Evolutionary conservation across 345 rosid genomes (phyloP).

Genomic region (Salix koriyanagi): DNA sequence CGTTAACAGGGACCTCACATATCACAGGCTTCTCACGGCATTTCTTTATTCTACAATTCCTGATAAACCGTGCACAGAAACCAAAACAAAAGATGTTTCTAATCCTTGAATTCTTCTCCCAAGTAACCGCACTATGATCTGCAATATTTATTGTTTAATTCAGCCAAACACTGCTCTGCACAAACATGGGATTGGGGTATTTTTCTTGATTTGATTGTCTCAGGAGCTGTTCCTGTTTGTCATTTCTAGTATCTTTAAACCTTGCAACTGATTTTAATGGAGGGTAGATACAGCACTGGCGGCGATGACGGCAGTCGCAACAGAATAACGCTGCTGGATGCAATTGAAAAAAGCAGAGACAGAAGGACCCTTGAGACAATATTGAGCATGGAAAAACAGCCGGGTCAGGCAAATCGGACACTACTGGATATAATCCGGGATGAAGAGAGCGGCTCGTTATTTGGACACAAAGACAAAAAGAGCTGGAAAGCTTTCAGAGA

Average conservation of each 20-base stretch:
- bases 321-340: conserved; percentile 10
- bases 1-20: too few relatives aligned
- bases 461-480: conserved; percentile 49
- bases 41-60: too few relatives aligned
- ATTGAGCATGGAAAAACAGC: not conserved
- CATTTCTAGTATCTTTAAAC: not conserved
- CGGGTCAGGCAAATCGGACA: conserved; percentile 21
- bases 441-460: conserved; percentile 39
- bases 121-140: too few relatives aligned
- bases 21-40: too few relatives aligned
- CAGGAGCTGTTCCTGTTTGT: not conserved
- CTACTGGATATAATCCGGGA: conserved; percentile 58
- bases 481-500: conserved; percentile 80
- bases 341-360: not conserved
- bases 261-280: conserved; percentile 4
- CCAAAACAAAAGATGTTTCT: not conserved
- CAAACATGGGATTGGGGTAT: too few relatives aligned
- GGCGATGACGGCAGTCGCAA: not conserved
- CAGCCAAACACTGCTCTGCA: not conserved
- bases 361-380: conserved; percentile 1
- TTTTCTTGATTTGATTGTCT: not conserved
- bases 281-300: not conserved
- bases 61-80: too few relatives aligned
- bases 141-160: too few relatives aligned
- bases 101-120: not conserved